Evolutionary conservation across 495 filamentous ascomycete genomes (phyloP), one percentile per base, ranked within the genome.

Genomic region (Podospora fimiseda): DNA sequence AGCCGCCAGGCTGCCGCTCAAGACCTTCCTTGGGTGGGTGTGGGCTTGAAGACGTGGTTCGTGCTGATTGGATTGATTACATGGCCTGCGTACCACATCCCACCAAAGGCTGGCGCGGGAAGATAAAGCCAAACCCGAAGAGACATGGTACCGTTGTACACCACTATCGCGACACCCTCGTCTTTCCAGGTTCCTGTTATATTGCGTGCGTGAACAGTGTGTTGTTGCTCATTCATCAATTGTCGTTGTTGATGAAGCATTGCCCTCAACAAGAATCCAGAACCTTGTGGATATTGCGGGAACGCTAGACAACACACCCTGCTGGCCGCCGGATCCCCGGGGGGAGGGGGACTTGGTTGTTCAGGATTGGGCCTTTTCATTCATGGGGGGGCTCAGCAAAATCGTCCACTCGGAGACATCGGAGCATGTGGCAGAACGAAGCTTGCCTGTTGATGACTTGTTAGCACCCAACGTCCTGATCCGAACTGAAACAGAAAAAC

Each of bases 41-140:
- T 67, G 61, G 67, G 65, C 61, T 62, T 51, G 61, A 58, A 67
- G 65, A 70, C 65, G 67, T 70, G 67, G 67, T 70, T 43, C 41
- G 50, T 52, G 59, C 23, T 70, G 67, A 70, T 70, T 70, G 67
- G 67, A 24, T 41, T 59, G 59, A 63, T 60, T 49, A 43, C 52
- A 50, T 39, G 43, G 47, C 56, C 47, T 43, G 57, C 57, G 67
- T 67, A 57, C 65, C 67, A 67, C 65, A 67, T 54, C 58, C 62
- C 48, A 51, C 60, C 45, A 49, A 48, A 59, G 55, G 42, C 56
- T 63, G 60, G 65, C 63, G 61, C 65, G 63, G 62, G 55, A 67
- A 64, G 59, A 63, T 61, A 62, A 65, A 65, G 64, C 61, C 65
- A 67, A 61, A 61, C 64, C 59, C 63, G 63, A 66, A 62, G 42